phyloP scores from a whole-genome alignment of 805 yeast genomes.

The Candida patagonica region DNA sequence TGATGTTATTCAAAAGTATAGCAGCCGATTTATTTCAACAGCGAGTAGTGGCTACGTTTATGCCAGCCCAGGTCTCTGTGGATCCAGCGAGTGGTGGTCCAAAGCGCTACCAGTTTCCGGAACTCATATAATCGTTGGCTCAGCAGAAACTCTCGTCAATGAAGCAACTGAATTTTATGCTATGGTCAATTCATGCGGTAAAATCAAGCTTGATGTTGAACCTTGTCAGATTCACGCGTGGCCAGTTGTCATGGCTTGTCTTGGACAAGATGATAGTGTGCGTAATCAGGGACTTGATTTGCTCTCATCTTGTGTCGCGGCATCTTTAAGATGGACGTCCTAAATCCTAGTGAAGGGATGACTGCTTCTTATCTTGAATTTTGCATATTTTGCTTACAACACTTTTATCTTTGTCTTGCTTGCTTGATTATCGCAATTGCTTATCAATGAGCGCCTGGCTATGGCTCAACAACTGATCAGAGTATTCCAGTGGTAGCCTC shows the following conservation, averaged over 20 bases:
- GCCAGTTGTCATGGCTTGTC: conserved; percentile 36
- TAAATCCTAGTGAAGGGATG: background rate
- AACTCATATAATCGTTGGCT: conserved; percentile 35
- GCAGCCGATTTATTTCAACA: conserved; percentile 6
- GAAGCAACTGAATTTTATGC: conserved; percentile 31
- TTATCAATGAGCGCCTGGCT: background rate
- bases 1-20: conserved; percentile 10
- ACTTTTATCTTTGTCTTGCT: too few species aligned
- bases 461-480: background rate
- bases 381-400: background rate
- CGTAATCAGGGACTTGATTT: conserved; percentile 35
- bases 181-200: conserved; percentile 22
- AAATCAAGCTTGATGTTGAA: conserved; percentile 28
- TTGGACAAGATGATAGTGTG: conserved; percentile 36
- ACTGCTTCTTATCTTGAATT: background rate
- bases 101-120: conserved; percentile 36
- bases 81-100: conserved; percentile 32
- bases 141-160: conserved; percentile 31
- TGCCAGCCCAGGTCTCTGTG: conserved; percentile 28
- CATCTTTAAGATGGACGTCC: background rate
- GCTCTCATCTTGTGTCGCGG: conserved; percentile 23
- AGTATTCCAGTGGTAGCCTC: background rate
- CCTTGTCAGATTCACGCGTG: conserved; percentile 37
- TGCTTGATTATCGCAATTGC: too few species aligned
- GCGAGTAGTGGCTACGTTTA: conserved; percentile 19